Conservation (phyloP, 768 basidiomycete species). For the Cystobasidium tubakii region DNA sequence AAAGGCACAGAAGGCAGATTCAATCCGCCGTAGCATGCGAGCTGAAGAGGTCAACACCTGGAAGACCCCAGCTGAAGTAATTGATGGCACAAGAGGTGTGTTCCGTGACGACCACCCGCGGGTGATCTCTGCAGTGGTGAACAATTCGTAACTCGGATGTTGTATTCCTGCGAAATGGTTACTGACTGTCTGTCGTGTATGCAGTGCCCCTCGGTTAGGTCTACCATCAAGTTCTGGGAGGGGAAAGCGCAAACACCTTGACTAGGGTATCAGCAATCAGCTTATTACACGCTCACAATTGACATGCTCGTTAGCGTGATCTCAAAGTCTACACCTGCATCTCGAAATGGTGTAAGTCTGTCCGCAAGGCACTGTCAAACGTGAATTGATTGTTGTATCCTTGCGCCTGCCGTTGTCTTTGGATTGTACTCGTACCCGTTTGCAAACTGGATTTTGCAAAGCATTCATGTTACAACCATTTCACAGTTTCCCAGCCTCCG, state of each 20-base stretch:
- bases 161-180: no score
- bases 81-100: neutral
- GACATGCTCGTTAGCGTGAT: no score
- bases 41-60: neutral
- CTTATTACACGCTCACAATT: no score
- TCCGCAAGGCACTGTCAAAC: no score
- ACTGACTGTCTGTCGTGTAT: neutral
- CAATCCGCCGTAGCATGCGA: neutral
- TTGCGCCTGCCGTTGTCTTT: no score
- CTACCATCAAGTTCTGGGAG: constrained; percentile 2
- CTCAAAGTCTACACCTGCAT: no score
- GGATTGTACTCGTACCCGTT: no score
- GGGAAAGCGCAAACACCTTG: neutral
- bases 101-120: neutral
- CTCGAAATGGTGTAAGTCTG: no score
- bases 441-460: no score
- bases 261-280: neutral
- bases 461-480: no score
- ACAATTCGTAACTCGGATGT: neutral
- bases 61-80: neutral
- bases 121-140: neutral
- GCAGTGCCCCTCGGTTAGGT: constrained; percentile 2
- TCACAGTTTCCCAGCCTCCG: constrained; percentile 22
- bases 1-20: constrained; percentile 15
- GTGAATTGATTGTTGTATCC: no score